These are phyloP conservation scores for Arthroderma uncinatum DNA, from an alignment of 2,329 filamentous ascomycete genomes.

Conservation along the genomic window DNA sequence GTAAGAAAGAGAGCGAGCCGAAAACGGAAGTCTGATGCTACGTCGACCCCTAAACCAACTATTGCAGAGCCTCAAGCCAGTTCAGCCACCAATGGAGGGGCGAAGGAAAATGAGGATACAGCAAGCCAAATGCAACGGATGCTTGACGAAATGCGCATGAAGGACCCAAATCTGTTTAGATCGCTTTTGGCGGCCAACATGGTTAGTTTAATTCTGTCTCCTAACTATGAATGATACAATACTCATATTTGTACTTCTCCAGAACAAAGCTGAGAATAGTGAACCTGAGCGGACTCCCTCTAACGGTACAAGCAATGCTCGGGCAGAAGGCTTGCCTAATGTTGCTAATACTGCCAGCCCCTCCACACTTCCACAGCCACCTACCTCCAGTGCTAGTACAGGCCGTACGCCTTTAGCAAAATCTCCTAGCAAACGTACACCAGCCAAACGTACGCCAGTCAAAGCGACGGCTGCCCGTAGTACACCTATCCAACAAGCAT, in stretches of 20 bases:
- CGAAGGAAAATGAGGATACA: slow-evolving; percentile 25
- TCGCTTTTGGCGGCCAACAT: slow-evolving; percentile 43
- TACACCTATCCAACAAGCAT: not conserved
- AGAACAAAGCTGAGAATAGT: not conserved
- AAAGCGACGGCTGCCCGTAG: not conserved
- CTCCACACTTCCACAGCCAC: not conserved
- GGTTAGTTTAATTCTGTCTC: slow-evolving; percentile 8
- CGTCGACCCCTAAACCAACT: not conserved
- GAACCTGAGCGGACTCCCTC: not conserved
- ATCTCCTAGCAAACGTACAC: not conserved
- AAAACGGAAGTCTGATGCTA: not conserved
- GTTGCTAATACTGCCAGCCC: not conserved
- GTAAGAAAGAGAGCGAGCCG: not conserved
- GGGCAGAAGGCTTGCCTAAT: not conserved
- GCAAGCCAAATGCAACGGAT: slow-evolving; percentile 44
- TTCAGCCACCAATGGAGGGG: not conserved
- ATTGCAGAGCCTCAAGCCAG: not conserved
- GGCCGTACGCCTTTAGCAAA: too few species aligned
- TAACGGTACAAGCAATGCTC: not conserved
- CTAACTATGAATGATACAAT: not conserved
- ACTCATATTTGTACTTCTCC: not conserved
- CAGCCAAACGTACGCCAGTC: not conserved
- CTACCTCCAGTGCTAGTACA: not conserved
- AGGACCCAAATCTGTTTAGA: slow-evolving; percentile 45
- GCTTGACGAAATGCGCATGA: slow-evolving; percentile 49